These are phyloP conservation scores for Cruciata laevipes DNA, from an alignment of 257 asterid species.

Conservation along the genomic window DNA sequence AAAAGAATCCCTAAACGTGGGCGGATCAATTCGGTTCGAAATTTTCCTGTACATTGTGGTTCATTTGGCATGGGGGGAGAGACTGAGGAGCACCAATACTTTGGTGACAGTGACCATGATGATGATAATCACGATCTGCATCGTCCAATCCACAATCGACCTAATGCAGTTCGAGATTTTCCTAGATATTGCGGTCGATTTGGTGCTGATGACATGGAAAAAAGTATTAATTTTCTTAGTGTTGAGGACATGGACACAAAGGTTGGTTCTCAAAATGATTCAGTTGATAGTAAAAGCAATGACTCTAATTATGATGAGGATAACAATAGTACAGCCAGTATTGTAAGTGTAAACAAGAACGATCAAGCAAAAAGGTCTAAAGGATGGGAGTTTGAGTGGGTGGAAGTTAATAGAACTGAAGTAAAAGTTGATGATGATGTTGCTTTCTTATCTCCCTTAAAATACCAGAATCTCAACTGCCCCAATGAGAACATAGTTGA, in stretches of 20 bases:
- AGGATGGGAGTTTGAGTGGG: not conserved
- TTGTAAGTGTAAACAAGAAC: not conserved
- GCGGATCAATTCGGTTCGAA: not conserved
- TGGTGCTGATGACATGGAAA: not conserved
- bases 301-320: not conserved
- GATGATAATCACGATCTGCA: not conserved
- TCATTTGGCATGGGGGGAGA: too few species aligned
- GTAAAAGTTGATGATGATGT: not conserved
- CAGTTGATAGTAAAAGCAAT: not conserved
- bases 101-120: not conserved
- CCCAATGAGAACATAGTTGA: not conserved
- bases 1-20: too few species aligned
- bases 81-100: too few species aligned
- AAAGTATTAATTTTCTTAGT: too few species aligned
- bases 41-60: too few species aligned
- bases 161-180: not conserved
- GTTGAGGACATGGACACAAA: not conserved
- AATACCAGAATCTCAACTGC: not conserved
- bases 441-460: not conserved
- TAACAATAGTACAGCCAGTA: not conserved
- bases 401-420: not conserved
- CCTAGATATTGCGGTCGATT: not conserved
- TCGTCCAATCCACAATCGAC: not conserved
- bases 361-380: not conserved
- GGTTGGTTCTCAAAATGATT: not conserved